Conservation (phyloP, 2,329 filamentous ascomycete genomes). For the Paecilomyces niveus region DNA sequence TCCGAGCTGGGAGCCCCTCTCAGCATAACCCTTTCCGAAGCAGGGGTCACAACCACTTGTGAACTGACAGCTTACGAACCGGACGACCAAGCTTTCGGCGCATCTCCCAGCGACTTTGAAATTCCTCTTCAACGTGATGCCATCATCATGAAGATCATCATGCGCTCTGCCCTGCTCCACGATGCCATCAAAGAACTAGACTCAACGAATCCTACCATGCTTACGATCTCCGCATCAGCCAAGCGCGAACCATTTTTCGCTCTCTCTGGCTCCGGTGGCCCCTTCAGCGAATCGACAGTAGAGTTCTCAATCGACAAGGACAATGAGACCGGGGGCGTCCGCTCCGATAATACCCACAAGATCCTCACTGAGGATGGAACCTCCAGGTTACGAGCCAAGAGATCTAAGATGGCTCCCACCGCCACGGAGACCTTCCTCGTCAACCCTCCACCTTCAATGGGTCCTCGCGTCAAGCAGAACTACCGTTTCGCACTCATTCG, state of each 20-base stretch:
- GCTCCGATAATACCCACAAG: slow-evolving; percentile 23
- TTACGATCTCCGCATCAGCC: slow-evolving; percentile 61
- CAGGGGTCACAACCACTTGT: slow-evolving; percentile 80
- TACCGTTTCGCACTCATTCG: slow-evolving; percentile 87
- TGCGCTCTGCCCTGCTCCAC: slow-evolving; percentile 54
- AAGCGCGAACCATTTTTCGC: slow-evolving; percentile 61
- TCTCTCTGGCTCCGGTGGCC: slow-evolving; percentile 57
- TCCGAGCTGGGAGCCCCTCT: slow-evolving; percentile 67
- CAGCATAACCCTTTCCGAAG: slow-evolving; percentile 77
- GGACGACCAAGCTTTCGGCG: slow-evolving; percentile 56
- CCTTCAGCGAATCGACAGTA: slow-evolving; percentile 54
- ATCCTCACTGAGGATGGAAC: slow-evolving; percentile 30
- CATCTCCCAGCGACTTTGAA: slow-evolving; percentile 23
- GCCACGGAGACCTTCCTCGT: slow-evolving; percentile 47
- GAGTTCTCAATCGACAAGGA: slow-evolving; percentile 50
- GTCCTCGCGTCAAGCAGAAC: slow-evolving; percentile 61
- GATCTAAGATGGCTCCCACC: slow-evolving; percentile 32
- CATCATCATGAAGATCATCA: slow-evolving; percentile 87
- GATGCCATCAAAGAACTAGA: slow-evolving; percentile 48
- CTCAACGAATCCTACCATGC: slow-evolving; percentile 61
- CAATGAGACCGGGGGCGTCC: slow-evolving; percentile 14
- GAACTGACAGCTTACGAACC: slow-evolving; percentile 83
- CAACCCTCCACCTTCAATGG: slow-evolving; percentile 49
- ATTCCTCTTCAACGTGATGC: slow-evolving; percentile 82
- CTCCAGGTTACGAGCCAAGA: slow-evolving; percentile 23